Evolutionary conservation across 768 basidiomycete species (phyloP).

Genomic region (Coprinopsis cinerea): DNA sequence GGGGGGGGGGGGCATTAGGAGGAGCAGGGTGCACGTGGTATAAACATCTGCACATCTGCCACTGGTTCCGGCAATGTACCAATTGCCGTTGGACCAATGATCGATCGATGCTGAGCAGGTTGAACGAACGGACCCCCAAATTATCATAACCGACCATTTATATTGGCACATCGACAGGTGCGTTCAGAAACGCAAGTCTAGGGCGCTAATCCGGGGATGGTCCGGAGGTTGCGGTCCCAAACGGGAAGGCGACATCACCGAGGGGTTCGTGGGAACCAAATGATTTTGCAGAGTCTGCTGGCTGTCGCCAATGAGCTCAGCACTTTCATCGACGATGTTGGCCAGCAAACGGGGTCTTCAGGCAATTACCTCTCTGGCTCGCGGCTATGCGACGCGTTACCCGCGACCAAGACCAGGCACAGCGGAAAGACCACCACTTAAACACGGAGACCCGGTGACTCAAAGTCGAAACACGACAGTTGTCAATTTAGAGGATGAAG

Average conservation of each 20-base stretch:
- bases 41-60: too few species aligned
- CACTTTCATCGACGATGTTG: conserved; percentile 6
- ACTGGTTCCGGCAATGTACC: too few species aligned
- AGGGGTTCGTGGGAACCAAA: conserved; percentile 7
- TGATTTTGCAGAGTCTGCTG: conserved; percentile 4
- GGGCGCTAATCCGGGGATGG: not conserved
- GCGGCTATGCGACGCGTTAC: conserved; percentile 42
- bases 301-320: not conserved
- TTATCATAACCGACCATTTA: too few species aligned
- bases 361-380: conserved; percentile 20
- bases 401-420: conserved; percentile 47
- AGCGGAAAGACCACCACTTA: conserved; percentile 49
- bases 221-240: not conserved
- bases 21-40: too few species aligned
- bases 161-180: too few species aligned
- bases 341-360: conserved; percentile 19
- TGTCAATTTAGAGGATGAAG: conserved; percentile 42
- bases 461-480: conserved; percentile 48
- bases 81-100: too few species aligned
- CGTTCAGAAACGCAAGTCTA: too few species aligned
- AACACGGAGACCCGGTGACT: conserved; percentile 50
- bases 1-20: too few species aligned
- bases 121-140: too few species aligned
- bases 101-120: too few species aligned
- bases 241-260: not conserved